phyloP scores from a whole-genome alignment of 2,329 filamentous ascomycete species.

The Alternaria gaisen region DNA sequence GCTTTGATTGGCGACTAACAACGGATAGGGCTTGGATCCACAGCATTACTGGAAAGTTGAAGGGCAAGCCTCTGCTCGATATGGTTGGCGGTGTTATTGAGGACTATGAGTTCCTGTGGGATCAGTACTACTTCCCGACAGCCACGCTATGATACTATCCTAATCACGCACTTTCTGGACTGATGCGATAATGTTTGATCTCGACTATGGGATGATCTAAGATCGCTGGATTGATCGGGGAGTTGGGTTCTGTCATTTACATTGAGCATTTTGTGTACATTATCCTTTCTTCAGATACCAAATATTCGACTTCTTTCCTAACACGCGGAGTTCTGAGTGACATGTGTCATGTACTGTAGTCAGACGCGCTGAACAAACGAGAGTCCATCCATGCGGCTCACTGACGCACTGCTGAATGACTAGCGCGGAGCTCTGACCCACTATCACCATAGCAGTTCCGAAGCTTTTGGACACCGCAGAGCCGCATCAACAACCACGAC shows the following conservation, averaged over 20 bases:
- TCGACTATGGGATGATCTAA: not conserved
- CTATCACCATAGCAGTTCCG: slow-evolving; percentile 27
- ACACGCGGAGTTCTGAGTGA: not conserved
- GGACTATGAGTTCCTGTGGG: slow-evolving; percentile 98
- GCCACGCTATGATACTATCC: slow-evolving; percentile 59
- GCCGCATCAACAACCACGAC: slow-evolving; percentile 45
- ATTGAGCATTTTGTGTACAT: slow-evolving; percentile 9
- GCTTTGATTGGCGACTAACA: slow-evolving; percentile 25
- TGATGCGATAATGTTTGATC: slow-evolving; percentile 4
- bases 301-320: not conserved
- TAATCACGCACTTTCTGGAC: not conserved
- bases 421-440: slow-evolving; percentile 34
- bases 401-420: slow-evolving; percentile 26
- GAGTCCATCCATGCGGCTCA: not conserved
- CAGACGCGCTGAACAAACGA: too few relatives aligned
- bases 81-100: slow-evolving; percentile 87
- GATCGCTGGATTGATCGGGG: slow-evolving; percentile 9
- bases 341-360: not conserved
- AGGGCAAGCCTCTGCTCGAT: slow-evolving; percentile 76
- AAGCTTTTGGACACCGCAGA: slow-evolving; percentile 47
- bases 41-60: slow-evolving; percentile 74
- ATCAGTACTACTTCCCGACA: slow-evolving; percentile 91
- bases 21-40: slow-evolving; percentile 66
- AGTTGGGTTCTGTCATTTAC: not conserved
- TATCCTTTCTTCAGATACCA: slow-evolving; percentile 35